Conservation (phyloP, 2,329 filamentous ascomycete species). For the Neurospora sp. region DNA sequence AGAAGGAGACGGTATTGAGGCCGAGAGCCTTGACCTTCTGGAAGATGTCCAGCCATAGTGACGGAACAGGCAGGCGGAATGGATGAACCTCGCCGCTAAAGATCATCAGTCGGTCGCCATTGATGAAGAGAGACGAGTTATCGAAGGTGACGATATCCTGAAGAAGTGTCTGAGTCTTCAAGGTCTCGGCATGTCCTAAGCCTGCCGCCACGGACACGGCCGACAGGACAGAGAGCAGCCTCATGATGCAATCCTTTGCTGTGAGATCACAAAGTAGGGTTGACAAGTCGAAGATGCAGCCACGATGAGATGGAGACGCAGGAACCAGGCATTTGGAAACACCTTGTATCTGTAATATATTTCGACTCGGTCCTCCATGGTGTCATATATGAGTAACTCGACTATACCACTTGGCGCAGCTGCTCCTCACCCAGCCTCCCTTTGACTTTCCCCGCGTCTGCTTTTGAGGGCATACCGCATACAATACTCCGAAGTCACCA, state of each 20-base stretch:
- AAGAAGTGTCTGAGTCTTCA: not conserved
- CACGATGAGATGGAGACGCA: not conserved
- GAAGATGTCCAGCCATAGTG: constrained; percentile 36
- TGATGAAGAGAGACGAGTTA: constrained; percentile 58
- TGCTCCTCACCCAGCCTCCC: not conserved
- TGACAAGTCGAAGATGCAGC: not conserved
- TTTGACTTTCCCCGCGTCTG: not conserved
- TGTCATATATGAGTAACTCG: not conserved
- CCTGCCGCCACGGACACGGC: not conserved
- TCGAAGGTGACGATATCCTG: constrained; percentile 52
- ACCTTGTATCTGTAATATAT: not conserved
- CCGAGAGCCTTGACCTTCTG: constrained; percentile 76
- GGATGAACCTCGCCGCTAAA: constrained; percentile 69
- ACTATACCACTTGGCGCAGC: not conserved
- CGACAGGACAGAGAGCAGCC: not conserved
- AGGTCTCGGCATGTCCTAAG: not conserved
- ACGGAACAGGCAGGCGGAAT: constrained; percentile 39
- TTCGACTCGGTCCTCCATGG: not conserved
- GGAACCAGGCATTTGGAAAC: not conserved
- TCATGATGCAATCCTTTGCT: not conserved
- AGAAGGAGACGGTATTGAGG: constrained; percentile 72
- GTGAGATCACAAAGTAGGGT: not conserved
- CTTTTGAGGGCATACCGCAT: not conserved
- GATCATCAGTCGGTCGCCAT: constrained; percentile 59
- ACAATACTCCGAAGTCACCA: not conserved